Evolutionary conservation across 1,139 yeast genomes (phyloP), one percentile per base, ranked within the genome.

Genomic region (Eremothecium cymbalariae): DNA sequence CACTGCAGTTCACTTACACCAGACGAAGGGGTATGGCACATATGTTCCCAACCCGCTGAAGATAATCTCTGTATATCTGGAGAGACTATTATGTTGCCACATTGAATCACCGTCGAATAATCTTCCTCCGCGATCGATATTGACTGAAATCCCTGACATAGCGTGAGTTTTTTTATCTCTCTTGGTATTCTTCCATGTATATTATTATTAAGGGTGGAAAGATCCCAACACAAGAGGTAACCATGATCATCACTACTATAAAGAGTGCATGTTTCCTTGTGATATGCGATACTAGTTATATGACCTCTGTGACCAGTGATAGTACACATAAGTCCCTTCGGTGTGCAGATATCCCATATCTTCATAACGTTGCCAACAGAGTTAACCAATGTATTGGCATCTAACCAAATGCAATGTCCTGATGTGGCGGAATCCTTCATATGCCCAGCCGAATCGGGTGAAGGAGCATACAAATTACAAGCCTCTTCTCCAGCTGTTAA

Each of bases 201-300:
- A 12, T 27, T 39, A 16, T 34, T 32, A 4, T 32, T 28, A 13
- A 47, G 14, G 16, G 41, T 34, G 6, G 33, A 32, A 30, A 51
- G 29, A 33, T 50, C 53, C 55, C 55, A 51, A 2, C 51, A 45
- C 7, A 51, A 36, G 13, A 47, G 38, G 27, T 41, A 41, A 21
- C 51, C 51, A 28, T 48, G 50, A 25, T 50, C 54, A 26, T 51
- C 55, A 14, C 46, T 33, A 21, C 51, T 47, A 25, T 40, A 50
- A 16, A 51, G 38, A 2, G 42, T 38, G 23, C 43, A 39, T 5
- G 44, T 25, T 4, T 34, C 41, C n/a, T 22, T 17, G 25, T 45
- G 40, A 28, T 38, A 48, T 8, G 30, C 35, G 11, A 51, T 21
- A 2, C 45, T 33, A 26, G 44, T 42, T 8, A 51, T 37, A 25